These are phyloP conservation scores for Russula abietina DNA, from an alignment of 768 basidiomycete species.

Conservation along the genomic window DNA sequence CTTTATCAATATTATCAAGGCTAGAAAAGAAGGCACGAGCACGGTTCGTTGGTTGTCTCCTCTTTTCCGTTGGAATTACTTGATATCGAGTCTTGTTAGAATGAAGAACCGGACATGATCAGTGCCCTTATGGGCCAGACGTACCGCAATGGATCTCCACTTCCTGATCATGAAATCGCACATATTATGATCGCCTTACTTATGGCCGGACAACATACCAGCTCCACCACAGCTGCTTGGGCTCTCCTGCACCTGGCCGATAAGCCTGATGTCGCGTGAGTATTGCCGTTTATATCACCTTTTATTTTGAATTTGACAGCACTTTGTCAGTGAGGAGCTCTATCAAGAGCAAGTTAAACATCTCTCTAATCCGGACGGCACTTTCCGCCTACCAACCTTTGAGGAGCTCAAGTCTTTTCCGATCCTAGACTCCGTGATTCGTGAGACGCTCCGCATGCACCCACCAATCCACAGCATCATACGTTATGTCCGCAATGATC, in stretches of 20 bases:
- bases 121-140: conserved; percentile 74
- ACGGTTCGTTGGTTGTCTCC: conserved; percentile 33
- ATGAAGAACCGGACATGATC: conserved; percentile 89
- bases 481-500: conserved; percentile 84
- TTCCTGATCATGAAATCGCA: conserved; percentile 88
- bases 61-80: conserved; percentile 3
- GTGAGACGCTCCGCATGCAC: conserved; percentile 89
- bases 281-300: conserved; percentile 20
- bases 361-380: conserved; percentile 76
- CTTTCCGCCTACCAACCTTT: conserved; percentile 71
- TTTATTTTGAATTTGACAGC: background rate
- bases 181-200: conserved; percentile 98
- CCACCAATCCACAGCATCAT: conserved; percentile 95
- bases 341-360: conserved; percentile 85
- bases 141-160: conserved; percentile 72
- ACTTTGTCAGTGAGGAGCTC: conserved; percentile 55
- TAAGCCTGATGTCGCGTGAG: conserved; percentile 68
- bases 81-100: conserved; percentile 25
- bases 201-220: conserved; percentile 99
- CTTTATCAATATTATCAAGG: conserved; percentile 80
- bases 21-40: conserved; percentile 49
- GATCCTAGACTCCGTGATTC: conserved; percentile 81
- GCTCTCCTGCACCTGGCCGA: conserved; percentile 79
- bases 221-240: conserved; percentile 91
- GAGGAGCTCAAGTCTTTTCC: conserved; percentile 83